A percentile compares a stretch with the other conserved stretches of the same genome.
Conservation (phyloP, 306 rosid species). For the Begonia fuchsioides region DNA sequence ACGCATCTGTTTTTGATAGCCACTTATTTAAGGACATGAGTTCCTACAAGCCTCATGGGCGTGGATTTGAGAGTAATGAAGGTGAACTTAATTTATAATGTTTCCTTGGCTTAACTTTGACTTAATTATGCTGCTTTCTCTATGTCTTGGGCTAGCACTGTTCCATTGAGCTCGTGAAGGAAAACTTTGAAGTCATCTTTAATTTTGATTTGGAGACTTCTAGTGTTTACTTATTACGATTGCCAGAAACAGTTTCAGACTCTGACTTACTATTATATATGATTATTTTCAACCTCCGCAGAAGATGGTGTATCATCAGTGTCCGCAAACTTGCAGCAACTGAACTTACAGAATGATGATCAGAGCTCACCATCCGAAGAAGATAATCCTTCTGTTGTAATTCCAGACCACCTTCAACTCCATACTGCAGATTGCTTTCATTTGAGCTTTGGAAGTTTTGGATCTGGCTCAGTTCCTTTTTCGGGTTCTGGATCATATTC, state of each 20-base stretch:
- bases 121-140: no score
- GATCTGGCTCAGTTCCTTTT: slow-evolving; percentile 37
- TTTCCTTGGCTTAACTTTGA: no score
- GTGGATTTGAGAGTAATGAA: slow-evolving; percentile 48
- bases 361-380: slow-evolving; percentile 49
- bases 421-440: slow-evolving; percentile 90
- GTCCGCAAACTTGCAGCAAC: slow-evolving; percentile 60
- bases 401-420: slow-evolving; percentile 84
- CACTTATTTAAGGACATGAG: slow-evolving; percentile 36
- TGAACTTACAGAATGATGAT: slow-evolving; percentile 52
- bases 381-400: slow-evolving; percentile 62
- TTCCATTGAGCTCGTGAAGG: no score
- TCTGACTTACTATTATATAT: not conserved
- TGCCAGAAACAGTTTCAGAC: not conserved
- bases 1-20: slow-evolving; percentile 47
- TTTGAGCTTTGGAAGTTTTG: slow-evolving; percentile 97
- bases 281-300: slow-evolving; percentile 19
- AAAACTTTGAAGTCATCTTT: no score
- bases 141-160: no score
- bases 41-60: slow-evolving; percentile 49
- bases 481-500: slow-evolving; percentile 34
- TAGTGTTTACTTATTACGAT: not conserved
- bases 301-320: slow-evolving; percentile 57
- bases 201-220: no score
- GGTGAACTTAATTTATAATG: slow-evolving; percentile 20